phyloP scores from a whole-genome alignment of 2,329 filamentous ascomycete genomes.

The Trichoderma koningii region DNA sequence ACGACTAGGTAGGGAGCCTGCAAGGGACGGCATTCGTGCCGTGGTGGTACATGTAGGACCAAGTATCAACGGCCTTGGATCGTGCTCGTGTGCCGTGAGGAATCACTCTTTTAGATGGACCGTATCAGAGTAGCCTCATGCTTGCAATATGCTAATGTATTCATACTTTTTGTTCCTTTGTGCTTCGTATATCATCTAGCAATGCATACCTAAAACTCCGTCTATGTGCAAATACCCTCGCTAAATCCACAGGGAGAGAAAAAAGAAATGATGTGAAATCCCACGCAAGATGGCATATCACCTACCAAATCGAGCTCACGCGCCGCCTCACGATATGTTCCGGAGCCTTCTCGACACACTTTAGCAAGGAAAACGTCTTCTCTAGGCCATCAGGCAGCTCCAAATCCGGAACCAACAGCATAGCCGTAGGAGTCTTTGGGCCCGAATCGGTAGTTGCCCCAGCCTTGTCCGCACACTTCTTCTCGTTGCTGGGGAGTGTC shows the following conservation, averaged over 20 bases:
- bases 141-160: background rate
- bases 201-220: background rate
- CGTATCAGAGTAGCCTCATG: no score
- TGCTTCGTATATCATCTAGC: background rate
- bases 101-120: background rate
- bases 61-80: no score
- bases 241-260: background rate
- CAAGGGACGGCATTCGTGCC: background rate
- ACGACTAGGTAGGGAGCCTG: background rate
- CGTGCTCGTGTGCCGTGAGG: no score
- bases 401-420: constrained; percentile 29
- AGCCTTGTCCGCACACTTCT: background rate
- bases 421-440: constrained; percentile 33
- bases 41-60: no score
- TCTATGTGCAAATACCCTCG: background rate
- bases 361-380: constrained; percentile 27
- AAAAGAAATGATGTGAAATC: background rate
- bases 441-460: constrained; percentile 4
- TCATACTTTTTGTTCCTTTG: background rate
- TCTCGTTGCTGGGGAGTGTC: background rate
- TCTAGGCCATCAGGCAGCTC: constrained; percentile 12
- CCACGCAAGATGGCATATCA: constrained; percentile 37
- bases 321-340: constrained; percentile 24
- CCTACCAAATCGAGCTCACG: constrained; percentile 37
- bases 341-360: constrained; percentile 28